phyloP scores from a whole-genome alignment of 352 stramenopile species.

The Phytophthora idaei region DNA sequence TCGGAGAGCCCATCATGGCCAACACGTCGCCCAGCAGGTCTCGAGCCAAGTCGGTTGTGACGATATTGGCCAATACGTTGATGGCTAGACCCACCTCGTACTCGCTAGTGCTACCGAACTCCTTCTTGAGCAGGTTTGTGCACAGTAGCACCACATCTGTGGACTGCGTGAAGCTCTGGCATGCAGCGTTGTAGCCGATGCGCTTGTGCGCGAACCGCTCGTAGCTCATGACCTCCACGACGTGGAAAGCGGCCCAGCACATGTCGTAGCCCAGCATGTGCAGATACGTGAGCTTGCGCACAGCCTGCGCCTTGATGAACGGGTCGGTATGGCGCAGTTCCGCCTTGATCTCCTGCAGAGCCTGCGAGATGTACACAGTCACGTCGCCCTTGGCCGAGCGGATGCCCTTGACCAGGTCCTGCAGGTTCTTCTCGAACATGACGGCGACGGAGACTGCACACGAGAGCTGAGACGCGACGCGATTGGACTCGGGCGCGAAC shows the following conservation, averaged over 20 bases:
- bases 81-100: slow-evolving; percentile 98
- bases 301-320: slow-evolving; percentile 96
- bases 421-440: slow-evolving; percentile 99
- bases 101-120: slow-evolving; percentile 90
- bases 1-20: slow-evolving; percentile 92
- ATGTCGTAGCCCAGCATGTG: slow-evolving; percentile 99
- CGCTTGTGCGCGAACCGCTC: slow-evolving; percentile 96
- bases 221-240: slow-evolving; percentile 98
- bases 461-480: slow-evolving; percentile 11
- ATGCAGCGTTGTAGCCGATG: slow-evolving; percentile 96
- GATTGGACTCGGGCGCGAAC: neutral
- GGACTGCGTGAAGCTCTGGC: slow-evolving; percentile 96
- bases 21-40: slow-evolving; percentile 93
- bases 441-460: slow-evolving; percentile 1
- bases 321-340: slow-evolving; percentile 97
- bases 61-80: slow-evolving; percentile 99
- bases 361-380: slow-evolving; percentile 96
- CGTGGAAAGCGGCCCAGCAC: slow-evolving; percentile 97
- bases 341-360: slow-evolving; percentile 97
- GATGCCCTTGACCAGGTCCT: slow-evolving; percentile 99
- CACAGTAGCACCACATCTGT: slow-evolving; percentile 99
- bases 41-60: slow-evolving; percentile 95
- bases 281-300: slow-evolving; percentile 97
- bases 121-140: slow-evolving; percentile 99
- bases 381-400: slow-evolving; percentile 96